These are phyloP conservation scores for Rubus parviflorus DNA, from an alignment of 306 rosid genomes.

Conservation along the genomic window DNA sequence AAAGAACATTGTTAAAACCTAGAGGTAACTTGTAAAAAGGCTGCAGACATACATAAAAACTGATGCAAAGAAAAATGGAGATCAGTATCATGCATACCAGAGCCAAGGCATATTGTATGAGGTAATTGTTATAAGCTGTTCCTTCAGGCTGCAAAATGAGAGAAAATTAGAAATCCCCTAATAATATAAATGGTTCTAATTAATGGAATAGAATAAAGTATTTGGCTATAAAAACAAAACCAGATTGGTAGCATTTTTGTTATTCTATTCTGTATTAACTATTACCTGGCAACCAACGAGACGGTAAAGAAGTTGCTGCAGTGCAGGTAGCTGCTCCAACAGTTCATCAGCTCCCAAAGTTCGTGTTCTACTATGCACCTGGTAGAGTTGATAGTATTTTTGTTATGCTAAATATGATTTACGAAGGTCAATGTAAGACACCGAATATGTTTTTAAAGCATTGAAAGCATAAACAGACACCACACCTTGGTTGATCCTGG, in stretches of 20 bases:
- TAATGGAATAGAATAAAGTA: not conserved
- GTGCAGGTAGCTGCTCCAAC: slow-evolving; percentile 80
- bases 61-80: slow-evolving; percentile 13
- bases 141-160: slow-evolving; percentile 87
- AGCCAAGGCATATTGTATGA: slow-evolving; percentile 88
- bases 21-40: not conserved
- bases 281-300: slow-evolving; percentile 78
- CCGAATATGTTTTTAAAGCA: slow-evolving; percentile 1
- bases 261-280: not conserved
- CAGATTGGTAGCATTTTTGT: not conserved
- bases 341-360: slow-evolving; percentile 49
- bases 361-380: slow-evolving; percentile 68
- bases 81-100: slow-evolving; percentile 55
- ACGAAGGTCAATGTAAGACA: not conserved
- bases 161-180: slow-evolving; percentile 29
- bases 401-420: slow-evolving; percentile 16
- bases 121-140: slow-evolving; percentile 64
- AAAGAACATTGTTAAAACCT: slow-evolving; percentile 22
- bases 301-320: slow-evolving; percentile 86
- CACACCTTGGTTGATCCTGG: slow-evolving; percentile 50
- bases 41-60: not conserved
- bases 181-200: slow-evolving; percentile 4
- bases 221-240: not conserved
- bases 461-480: not conserved
- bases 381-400: slow-evolving; percentile 30